phyloP scores from a whole-genome alignment of 2,329 filamentous ascomycete genomes.

The Aureobasidium sp. region DNA sequence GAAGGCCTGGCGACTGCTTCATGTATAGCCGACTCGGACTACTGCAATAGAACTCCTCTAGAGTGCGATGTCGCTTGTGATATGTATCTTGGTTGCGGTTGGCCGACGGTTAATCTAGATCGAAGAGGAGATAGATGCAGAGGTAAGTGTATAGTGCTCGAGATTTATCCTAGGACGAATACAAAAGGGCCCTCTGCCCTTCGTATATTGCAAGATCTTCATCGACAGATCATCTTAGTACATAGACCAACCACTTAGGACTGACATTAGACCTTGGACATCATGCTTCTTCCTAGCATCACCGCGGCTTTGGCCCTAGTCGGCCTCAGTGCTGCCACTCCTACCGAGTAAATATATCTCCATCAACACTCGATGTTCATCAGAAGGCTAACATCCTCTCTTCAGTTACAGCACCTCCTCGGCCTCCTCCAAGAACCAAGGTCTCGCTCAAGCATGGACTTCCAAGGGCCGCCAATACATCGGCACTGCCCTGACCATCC shows the following conservation, averaged over 20 bases:
- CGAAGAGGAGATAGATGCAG: background rate
- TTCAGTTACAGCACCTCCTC: background rate
- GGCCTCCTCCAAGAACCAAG: background rate
- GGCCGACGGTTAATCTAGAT: background rate
- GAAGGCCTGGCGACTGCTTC: background rate
- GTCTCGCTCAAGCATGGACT: constrained; percentile 11
- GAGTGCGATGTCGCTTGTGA: background rate
- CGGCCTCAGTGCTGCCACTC: constrained; percentile 19
- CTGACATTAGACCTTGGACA: background rate
- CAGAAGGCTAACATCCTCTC: background rate
- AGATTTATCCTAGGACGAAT: background rate
- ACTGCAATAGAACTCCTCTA: background rate
- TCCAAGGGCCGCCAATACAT: constrained; percentile 29
- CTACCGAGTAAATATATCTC: constrained; percentile 15
- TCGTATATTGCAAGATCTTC: background rate
- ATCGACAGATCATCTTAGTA: background rate
- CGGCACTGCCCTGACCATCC: constrained; percentile 31
- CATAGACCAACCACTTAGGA: background rate
- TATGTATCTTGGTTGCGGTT: background rate
- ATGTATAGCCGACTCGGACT: constrained; percentile 10
- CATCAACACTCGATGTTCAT: background rate
- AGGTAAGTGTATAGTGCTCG: background rate
- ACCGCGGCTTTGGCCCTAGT: constrained; percentile 23
- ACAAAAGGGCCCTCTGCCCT: constrained; percentile 2
- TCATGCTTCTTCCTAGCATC: constrained; percentile 23